Base-by-base conservation (phyloP, 2,329 filamentous ascomycete genomes). In the Aspergillus terreus region DNA sequence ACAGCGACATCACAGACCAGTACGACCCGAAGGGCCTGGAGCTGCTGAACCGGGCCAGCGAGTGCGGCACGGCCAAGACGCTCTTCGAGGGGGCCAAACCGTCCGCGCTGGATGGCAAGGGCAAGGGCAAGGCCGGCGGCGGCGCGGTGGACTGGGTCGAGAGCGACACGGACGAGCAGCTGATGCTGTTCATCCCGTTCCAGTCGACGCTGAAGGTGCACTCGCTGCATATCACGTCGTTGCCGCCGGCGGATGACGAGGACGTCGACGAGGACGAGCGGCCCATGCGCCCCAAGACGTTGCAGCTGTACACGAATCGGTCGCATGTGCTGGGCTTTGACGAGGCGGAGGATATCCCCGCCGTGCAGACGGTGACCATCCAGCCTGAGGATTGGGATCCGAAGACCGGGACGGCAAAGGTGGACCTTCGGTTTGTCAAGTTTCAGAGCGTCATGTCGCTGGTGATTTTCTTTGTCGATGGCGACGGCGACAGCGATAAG, bases 151-250 rank as follows among this genome's bases (percentile, higher is more conserved):
- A 99, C 72, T 97, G 89, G 86, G 85, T 97, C 19, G 90, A 96
- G 78, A 96, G 90, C 71, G 92, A 96, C 67, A 95, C 92, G 33
- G 94, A 99, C 67, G 92, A 97, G 75, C 94, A 99, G 77, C 78
- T 99, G 56, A 88, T 97, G 81, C 81, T 99, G 44, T 97, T 86
- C 72, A 80, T 95, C 51, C 92, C 94, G 1, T 96, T 99, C 75
- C 87, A 92, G 70, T 84, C 87, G 30, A 89, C 85, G 44, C 70
- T 96, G 58, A 99, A 97, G 78, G 81, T 97, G 47, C 92, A 96
- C 74, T 92, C 90, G 10, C 74, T 82, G 50, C 78, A 97, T 74
- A 83, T 99, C 63, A 97, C 94, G 1, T 96, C 92, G 4, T 71
- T 90, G 35, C 86, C 88, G 4, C 82, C 77, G 6, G 60, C 64